Evolutionary conservation across 2,329 filamentous ascomycete species (phyloP), one percentile per base, ranked within the genome.

Genomic region (Exophiala oligosperma): DNA sequence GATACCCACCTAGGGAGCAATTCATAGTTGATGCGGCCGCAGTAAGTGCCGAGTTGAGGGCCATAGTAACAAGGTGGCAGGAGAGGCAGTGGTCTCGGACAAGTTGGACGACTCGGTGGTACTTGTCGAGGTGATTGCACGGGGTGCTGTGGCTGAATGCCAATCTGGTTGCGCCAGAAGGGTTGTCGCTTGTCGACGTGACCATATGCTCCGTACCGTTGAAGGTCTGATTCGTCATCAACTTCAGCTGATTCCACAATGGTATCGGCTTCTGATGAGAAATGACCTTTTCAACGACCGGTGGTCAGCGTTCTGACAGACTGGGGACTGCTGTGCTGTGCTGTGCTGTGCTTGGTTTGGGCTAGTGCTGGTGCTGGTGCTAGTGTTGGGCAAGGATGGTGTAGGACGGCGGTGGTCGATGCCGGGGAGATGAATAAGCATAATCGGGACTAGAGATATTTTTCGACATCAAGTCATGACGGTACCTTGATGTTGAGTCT

Each of bases 401-500:
- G 14, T 17, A 50, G 54, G 54, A 41, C 41, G 54, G 57, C 49
- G 57, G 48, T 53, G 57, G 52, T 56, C 52, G 53, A 52, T 53
- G 24, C 53, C 53, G 32, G 61, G 61, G 56, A 49, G 38, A 47
- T 57, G 61, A 50, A 51, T 61, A 56, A 51, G 35, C 54, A 58
- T 60, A 49, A 56, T 61, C 49, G 54, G 48, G 53, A 43, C 52
- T 52, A 55, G 47, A 52, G 28, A 52, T 52, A 57, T 24, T 43
- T 53, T 49, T 51, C 41, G 46, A 56, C 57, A 63, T 64, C 59
- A 61, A 52, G 61, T 55, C 66, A 68, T 68, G 59, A 67, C 54
- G 52, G 60, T 66, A 65, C 66, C 66, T 66, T 64, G 64, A 65
- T 68, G 61, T 49, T 64, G 60, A 56, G 56, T 64, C 59, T 99